Base-by-base conservation (phyloP, 2,329 filamentous ascomycete genomes). In the Pseudocercospora fuligena region DNA sequence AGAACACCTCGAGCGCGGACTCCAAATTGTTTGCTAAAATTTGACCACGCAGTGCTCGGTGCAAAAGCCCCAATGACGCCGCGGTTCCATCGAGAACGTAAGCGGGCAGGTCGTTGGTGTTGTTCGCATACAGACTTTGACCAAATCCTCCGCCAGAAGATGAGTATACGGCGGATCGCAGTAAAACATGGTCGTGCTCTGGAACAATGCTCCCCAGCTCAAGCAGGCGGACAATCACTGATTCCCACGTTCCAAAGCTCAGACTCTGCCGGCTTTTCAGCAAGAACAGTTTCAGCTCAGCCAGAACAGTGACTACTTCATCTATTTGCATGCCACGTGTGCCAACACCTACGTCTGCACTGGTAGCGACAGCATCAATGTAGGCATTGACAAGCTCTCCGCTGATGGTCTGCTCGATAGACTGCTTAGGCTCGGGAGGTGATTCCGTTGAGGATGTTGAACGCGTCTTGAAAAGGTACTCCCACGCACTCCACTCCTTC, bases 301-400 rank as follows among this genome's bases (percentile, higher is more conserved):
- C 71, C 65, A 83, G 68, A 33, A 75, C 72, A 54, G 72, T 51
- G 0, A 82, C 72, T 61, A 78, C 73, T n/a, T 64, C 72, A 69
- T 73, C 77, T 40, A 76, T 77, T 62, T 68, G 73, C 67, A 71
- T 80, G 33, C 81, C 81, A 67, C 79, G 72, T 33, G 68, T 64
- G n/a, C 80, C 80, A 23, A 81, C 79, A 53, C 82, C 83, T 23
- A 82, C 70, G 62, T 80, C 81, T 49, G 83, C 73, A 11, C 65
- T 61, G 66, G 83, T 85, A 47, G 84, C 73, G 14, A 88, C 73
- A 16, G 82, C 84, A 70, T 87, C 85, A 31, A 87, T 77, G 47
- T 88, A 81, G 5, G 85, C 84, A 60, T 82, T 79, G 27, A 89
- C 81, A 11, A 89, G 82, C 75, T 90, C 88, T 49, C 81, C 80